A percentile compares a stretch with the other conserved stretches of the same genome.
Conservation (phyloP, 2,329 filamentous ascomycete species). For the Ascochyta fabae region DNA sequence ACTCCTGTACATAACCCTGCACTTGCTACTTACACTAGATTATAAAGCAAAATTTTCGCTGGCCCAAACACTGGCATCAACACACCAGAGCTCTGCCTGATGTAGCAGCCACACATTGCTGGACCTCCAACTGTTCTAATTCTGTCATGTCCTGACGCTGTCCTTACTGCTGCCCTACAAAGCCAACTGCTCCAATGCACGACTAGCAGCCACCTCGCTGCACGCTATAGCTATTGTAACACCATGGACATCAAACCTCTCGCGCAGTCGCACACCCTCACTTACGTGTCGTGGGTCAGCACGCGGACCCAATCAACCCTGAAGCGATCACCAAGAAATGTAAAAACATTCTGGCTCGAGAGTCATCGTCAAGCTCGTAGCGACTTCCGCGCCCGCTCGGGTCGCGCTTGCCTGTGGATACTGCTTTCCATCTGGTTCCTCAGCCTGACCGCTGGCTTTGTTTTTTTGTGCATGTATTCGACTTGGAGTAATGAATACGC, state of each 20-base stretch:
- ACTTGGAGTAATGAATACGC: neutral
- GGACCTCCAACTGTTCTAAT: neutral
- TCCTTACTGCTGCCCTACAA: neutral
- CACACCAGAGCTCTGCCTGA: neutral
- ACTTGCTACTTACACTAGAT: too few relatives aligned
- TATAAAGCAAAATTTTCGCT: too few relatives aligned
- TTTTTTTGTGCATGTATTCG: neutral
- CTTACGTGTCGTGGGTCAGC: slow-evolving; percentile 4
- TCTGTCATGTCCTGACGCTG: neutral
- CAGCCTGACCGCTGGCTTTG: neutral
- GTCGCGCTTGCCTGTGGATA: slow-evolving; percentile 1
- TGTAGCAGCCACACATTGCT: neutral
- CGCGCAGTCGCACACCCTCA: neutral
- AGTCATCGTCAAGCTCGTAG: neutral
- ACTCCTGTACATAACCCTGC: too few relatives aligned
- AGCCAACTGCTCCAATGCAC: neutral
- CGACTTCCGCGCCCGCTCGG: slow-evolving; percentile 3
- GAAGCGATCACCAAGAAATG: neutral
- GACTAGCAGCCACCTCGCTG: neutral
- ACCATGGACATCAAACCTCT: slow-evolving; percentile 6
- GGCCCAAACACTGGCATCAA: too few relatives aligned
- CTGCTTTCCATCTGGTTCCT: neutral
- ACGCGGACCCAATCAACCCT: neutral
- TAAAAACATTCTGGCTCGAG: slow-evolving; percentile 6
- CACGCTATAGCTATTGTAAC: neutral